phyloP scores from a whole-genome alignment of 2,329 filamentous ascomycete species.

The Diaporthe caulivora region DNA sequence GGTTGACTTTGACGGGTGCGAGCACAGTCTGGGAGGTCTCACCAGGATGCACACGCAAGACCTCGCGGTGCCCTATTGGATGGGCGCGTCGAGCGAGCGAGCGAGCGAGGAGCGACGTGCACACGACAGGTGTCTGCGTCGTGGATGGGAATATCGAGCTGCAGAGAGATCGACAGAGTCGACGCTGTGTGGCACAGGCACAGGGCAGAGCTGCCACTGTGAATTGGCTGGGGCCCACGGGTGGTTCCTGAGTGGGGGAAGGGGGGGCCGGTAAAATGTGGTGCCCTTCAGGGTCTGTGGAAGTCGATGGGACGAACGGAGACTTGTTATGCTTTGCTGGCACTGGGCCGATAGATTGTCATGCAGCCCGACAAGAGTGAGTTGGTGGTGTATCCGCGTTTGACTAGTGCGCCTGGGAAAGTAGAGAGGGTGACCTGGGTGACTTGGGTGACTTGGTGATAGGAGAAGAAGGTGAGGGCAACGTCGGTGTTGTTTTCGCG shows the following conservation, averaged over 20 bases:
- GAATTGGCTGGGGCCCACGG: conserved; percentile 21
- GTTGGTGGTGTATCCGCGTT: not conserved
- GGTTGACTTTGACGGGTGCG: not conserved
- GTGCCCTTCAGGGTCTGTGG: conserved; percentile 19
- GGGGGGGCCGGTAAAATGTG: conserved; percentile 23
- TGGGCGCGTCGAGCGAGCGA: conserved; percentile 7
- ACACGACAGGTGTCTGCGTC: conserved; percentile 21
- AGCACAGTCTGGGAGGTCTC: not conserved
- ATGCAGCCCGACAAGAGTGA: not conserved
- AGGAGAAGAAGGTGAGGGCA: not conserved
- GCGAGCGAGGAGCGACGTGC: not conserved
- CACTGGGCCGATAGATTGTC: not conserved
- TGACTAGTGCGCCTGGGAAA: not conserved
- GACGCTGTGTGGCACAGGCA: not conserved
- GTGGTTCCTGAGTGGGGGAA: conserved; percentile 25
- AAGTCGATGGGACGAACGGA: conserved; percentile 1
- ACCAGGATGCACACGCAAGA: not conserved
- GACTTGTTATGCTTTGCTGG: not conserved
- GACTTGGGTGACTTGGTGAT: not conserved
- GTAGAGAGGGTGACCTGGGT: not conserved
- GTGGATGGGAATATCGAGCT: conserved; percentile 1
- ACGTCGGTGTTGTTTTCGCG: not conserved
- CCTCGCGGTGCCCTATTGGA: conserved; percentile 10
- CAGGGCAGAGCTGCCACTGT: conserved; percentile 27
- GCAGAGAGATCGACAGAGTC: conserved; percentile 23